Conservation (phyloP, 768 basidiomycete species). For the Xerocomellus chrysenteron region DNA sequence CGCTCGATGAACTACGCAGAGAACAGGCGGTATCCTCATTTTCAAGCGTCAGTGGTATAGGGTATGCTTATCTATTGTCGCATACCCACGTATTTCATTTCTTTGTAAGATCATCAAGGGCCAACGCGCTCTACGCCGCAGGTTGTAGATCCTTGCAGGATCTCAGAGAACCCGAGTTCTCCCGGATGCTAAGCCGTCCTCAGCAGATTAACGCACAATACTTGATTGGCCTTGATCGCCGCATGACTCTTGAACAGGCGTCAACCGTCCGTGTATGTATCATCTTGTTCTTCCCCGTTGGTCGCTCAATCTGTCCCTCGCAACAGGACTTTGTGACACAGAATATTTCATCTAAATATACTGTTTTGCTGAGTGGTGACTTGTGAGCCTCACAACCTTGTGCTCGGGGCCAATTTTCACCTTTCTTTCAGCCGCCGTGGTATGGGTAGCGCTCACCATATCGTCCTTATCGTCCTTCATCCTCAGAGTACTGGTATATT, state of each 20-base stretch:
- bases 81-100: background rate
- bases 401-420: background rate
- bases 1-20: slow-evolving; percentile 27
- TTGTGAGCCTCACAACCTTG: slow-evolving; percentile 49
- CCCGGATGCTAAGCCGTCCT: slow-evolving; percentile 35
- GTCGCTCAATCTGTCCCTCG: background rate
- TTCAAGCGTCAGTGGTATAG: slow-evolving; percentile 44
- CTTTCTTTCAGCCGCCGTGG: slow-evolving; percentile 47
- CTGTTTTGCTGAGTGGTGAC: slow-evolving; percentile 50
- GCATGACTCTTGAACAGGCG: slow-evolving; percentile 41
- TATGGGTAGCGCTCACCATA: slow-evolving; percentile 8
- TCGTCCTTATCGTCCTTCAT: slow-evolving; percentile 19
- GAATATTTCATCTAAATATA: slow-evolving; percentile 46
- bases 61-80: slow-evolving; percentile 35
- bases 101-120: slow-evolving; percentile 24
- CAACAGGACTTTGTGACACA: slow-evolving; percentile 49
- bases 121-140: slow-evolving; percentile 46
- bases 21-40: slow-evolving; percentile 34
- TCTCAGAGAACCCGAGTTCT: slow-evolving; percentile 39
- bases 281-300: background rate
- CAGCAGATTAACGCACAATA: slow-evolving; percentile 44
- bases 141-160: slow-evolving; percentile 49
- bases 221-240: slow-evolving; percentile 36
- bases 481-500: slow-evolving; percentile 7
- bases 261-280: slow-evolving; percentile 46